Conservation (phyloP, 2,329 filamentous ascomycete genomes). For the Taxawa tesnikishii region DNA sequence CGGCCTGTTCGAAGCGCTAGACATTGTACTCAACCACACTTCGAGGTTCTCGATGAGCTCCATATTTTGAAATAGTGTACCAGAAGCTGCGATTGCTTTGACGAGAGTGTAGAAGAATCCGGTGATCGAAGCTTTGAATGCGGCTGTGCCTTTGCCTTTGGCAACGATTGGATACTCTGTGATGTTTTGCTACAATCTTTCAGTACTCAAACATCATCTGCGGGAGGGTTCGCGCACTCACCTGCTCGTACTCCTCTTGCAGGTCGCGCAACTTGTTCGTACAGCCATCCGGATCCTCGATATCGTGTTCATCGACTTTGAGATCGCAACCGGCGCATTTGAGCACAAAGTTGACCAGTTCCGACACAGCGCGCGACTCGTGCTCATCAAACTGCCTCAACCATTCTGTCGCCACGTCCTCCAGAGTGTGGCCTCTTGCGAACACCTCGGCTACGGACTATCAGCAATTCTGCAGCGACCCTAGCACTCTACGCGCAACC, state of each 20-base stretch:
- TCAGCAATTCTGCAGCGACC: neutral
- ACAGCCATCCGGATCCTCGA: constrained; percentile 80
- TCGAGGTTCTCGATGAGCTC: constrained; percentile 79
- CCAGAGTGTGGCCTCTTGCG: constrained; percentile 38
- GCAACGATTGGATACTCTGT: constrained; percentile 88
- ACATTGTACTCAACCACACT: constrained; percentile 83
- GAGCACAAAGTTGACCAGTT: constrained; percentile 50
- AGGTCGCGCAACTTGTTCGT: constrained; percentile 67
- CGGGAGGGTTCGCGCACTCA: constrained; percentile 26
- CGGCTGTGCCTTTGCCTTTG: constrained; percentile 60
- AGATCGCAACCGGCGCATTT: constrained; percentile 68
- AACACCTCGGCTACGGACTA: constrained; percentile 45
- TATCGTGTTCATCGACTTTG: constrained; percentile 68
- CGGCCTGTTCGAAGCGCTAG: constrained; percentile 72
- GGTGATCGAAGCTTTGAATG: constrained; percentile 66
- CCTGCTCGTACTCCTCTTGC: constrained; percentile 77
- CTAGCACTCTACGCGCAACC: constrained; percentile 9
- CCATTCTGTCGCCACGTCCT: constrained; percentile 47
- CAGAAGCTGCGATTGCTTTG: constrained; percentile 67
- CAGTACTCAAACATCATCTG: constrained; percentile 3
- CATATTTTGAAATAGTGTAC: constrained; percentile 62
- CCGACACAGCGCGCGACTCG: constrained; percentile 41
- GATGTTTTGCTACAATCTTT: constrained; percentile 48
- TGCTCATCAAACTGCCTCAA: constrained; percentile 43
- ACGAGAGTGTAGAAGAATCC: constrained; percentile 71